A percentile compares a stretch with the other conserved stretches of the same genome.
phyloP scores from a whole-genome alignment of 768 basidiomycete genomes.

The Panellus pusillus region DNA sequence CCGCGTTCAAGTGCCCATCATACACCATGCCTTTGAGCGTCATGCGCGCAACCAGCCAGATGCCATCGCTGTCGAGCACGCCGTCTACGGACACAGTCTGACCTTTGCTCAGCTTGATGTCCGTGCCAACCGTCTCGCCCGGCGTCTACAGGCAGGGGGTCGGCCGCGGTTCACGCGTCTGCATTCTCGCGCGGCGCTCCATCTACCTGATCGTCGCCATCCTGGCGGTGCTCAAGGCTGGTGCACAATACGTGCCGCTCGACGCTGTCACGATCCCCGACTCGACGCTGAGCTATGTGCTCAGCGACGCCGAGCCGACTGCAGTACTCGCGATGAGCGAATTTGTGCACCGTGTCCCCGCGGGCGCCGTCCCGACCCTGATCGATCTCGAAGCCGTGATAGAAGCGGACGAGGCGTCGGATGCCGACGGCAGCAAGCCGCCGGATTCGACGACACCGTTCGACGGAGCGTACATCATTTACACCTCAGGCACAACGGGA shows the following conservation, averaged over 20 bases:
- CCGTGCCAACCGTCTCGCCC: constrained; percentile 33
- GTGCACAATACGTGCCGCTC: constrained; percentile 48
- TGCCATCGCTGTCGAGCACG: constrained; percentile 29
- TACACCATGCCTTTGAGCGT: constrained; percentile 29
- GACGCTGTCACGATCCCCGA: constrained; percentile 49
- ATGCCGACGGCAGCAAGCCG: constrained; percentile 21
- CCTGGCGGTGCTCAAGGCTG: constrained; percentile 45
- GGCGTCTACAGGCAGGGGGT: constrained; percentile 39
- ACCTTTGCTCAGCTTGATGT: constrained; percentile 33
- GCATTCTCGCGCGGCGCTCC: constrained; percentile 46
- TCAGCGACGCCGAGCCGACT: constrained; percentile 36
- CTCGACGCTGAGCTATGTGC: constrained; percentile 41
- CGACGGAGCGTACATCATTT: constrained; percentile 46
- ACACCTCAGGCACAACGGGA: constrained; percentile 52
- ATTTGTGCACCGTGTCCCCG: constrained; percentile 27
- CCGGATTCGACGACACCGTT: constrained; percentile 24
- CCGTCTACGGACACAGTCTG: constrained; percentile 24
- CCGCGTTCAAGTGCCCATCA: constrained; percentile 24
- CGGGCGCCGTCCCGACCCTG: constrained; percentile 16
- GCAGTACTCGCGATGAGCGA: constrained; percentile 39
- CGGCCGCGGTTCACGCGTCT: constrained; percentile 41
- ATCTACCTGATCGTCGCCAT: constrained; percentile 43
- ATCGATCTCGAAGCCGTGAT: constrained; percentile 25
- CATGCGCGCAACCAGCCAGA: constrained; percentile 26
- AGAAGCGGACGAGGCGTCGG: constrained; percentile 15